Conservation (phyloP, 1,284 basidiomycete genomes). For the Sporisorium iseilematis-ciliati region DNA sequence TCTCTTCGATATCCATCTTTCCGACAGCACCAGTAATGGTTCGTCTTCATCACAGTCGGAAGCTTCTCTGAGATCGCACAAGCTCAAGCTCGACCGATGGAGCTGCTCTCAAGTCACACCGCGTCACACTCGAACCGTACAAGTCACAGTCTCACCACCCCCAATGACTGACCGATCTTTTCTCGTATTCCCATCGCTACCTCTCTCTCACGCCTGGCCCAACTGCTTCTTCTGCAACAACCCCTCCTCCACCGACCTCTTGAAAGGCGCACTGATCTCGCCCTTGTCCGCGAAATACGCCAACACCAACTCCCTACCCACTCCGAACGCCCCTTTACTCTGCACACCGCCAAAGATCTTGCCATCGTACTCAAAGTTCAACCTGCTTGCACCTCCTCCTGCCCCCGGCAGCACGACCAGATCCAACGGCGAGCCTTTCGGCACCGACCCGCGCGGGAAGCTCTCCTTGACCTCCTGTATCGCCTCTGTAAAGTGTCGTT, state of each 20-base stretch:
- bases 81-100: too few relatives aligned
- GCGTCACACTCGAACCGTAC: too few relatives aligned
- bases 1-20: too few relatives aligned
- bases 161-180: too few relatives aligned
- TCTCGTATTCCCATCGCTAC: not conserved
- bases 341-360: constrained; percentile 49
- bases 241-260: constrained; percentile 38
- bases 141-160: too few relatives aligned
- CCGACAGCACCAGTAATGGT: too few relatives aligned
- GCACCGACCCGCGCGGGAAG: constrained; percentile 68
- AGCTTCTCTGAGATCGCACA: too few relatives aligned
- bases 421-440: constrained; percentile 69
- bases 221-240: constrained; percentile 13
- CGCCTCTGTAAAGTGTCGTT: constrained; percentile 55
- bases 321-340: constrained; percentile 29
- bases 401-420: constrained; percentile 57
- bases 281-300: constrained; percentile 65
- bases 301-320: constrained; percentile 58
- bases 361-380: constrained; percentile 53
- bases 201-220: not conserved
- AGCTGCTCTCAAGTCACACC: too few relatives aligned
- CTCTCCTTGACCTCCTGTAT: constrained; percentile 71
- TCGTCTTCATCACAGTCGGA: too few relatives aligned
- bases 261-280: constrained; percentile 55
- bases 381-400: not conserved